These are phyloP conservation scores for Paracoccidioides lutzii DNA, from an alignment of 2,329 filamentous ascomycete species.

Conservation along the genomic window DNA sequence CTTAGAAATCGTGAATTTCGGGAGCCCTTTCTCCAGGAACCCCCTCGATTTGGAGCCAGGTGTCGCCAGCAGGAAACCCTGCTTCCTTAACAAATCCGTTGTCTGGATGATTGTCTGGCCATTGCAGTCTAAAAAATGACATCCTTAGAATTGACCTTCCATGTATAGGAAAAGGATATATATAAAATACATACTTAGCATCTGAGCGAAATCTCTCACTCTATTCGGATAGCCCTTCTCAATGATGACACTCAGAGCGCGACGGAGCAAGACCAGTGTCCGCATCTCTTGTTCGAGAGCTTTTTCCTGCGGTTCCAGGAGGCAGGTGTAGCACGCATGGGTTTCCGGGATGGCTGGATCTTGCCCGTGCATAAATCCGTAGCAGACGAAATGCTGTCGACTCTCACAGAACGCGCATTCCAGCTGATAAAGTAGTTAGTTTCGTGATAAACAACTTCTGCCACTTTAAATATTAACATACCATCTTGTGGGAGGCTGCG, in stretches of 20 bases:
- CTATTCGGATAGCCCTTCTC: conserved; percentile 19
- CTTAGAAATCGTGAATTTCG: conserved; percentile 17
- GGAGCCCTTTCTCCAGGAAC: conserved; percentile 19
- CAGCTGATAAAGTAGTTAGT: conserved; percentile 21
- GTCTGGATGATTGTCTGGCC: conserved; percentile 19
- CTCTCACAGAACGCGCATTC: conserved; percentile 32
- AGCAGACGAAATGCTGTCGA: conserved; percentile 36
- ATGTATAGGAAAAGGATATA: not conserved
- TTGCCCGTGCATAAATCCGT: conserved; percentile 28
- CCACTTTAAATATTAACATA: conserved; percentile 14
- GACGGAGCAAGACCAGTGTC: conserved; percentile 18
- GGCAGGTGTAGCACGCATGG: conserved; percentile 37
- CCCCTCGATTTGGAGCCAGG: conserved; percentile 21
- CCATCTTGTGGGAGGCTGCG: conserved; percentile 31
- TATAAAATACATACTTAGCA: conserved; percentile 18
- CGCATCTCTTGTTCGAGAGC: conserved; percentile 17
- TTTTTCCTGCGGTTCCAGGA: conserved; percentile 23
- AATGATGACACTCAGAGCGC: conserved; percentile 18
- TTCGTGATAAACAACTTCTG: not conserved
- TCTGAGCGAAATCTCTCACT: conserved; percentile 17
- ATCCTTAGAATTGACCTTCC: conserved; percentile 2
- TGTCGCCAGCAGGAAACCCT: conserved; percentile 17
- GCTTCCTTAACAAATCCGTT: conserved; percentile 19
- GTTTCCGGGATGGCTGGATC: conserved; percentile 28
- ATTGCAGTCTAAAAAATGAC: conserved; percentile 19